A percentile compares a stretch with the other conserved stretches of the same genome.
Evolutionary conservation across 208 protist genomes (phyloP).

Genomic region (Crithidia brevicula): DNA sequence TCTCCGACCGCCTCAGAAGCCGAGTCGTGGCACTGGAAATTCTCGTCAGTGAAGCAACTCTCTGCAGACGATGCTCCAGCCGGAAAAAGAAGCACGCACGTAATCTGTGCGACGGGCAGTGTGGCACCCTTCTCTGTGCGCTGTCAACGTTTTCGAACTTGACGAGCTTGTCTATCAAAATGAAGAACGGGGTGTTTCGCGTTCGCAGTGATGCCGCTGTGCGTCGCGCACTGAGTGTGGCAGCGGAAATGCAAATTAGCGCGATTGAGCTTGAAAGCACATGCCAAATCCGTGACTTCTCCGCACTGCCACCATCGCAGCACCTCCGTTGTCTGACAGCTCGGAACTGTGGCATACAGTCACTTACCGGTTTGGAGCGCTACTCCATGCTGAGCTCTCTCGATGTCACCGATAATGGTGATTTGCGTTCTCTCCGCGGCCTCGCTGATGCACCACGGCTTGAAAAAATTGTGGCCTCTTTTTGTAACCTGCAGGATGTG

Average conservation of each 20-base stretch:
- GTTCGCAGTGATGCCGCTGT: background rate
- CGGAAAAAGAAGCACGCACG: no score
- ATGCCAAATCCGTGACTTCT: background rate
- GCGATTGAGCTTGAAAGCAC: background rate
- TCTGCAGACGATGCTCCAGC: background rate
- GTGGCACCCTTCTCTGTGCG: background rate
- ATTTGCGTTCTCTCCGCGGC: background rate
- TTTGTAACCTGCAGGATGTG: background rate
- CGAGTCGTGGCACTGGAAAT: background rate
- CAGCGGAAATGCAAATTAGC: background rate
- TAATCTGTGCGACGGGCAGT: background rate
- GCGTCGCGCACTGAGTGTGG: background rate
- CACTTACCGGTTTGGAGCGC: background rate
- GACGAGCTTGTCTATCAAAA: background rate
- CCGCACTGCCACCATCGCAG: background rate
- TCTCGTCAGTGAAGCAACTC: background rate
- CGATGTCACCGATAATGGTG: background rate
- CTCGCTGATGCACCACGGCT: background rate
- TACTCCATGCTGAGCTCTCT: background rate
- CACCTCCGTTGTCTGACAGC: background rate
- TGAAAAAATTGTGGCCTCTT: background rate
- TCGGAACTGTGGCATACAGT: background rate
- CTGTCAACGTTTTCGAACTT: background rate
- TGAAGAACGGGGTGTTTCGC: background rate
- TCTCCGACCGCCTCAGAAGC: background rate